phyloP scores from a whole-genome alignment of 768 basidiomycete genomes.

The Hirschioporus abietinus region DNA sequence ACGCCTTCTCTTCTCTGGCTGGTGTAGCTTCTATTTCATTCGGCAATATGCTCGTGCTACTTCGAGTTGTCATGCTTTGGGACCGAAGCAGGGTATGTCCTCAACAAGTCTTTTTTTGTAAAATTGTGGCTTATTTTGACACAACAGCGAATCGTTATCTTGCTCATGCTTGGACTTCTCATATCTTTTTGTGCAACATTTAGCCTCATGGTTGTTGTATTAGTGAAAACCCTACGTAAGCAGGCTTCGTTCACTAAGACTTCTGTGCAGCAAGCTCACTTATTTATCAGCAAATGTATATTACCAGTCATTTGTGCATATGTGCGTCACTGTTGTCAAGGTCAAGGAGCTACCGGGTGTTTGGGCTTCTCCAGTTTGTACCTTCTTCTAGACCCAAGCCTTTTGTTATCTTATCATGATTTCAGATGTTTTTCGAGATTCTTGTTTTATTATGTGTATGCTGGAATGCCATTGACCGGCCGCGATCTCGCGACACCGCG shows the following conservation, averaged over 20 bases:
- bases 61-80: constrained; percentile 32
- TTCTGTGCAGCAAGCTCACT: constrained; percentile 3
- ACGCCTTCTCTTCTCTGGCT: constrained; percentile 11
- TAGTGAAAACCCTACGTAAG: constrained; percentile 23
- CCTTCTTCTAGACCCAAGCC: neutral
- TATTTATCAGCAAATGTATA: constrained; percentile 20
- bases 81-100: constrained; percentile 25
- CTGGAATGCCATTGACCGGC: constrained; percentile 31
- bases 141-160: constrained; percentile 18
- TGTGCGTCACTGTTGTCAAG: constrained; percentile 24
- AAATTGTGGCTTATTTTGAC: neutral
- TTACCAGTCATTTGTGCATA: constrained; percentile 17
- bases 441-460: constrained; percentile 26
- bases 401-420: neutral
- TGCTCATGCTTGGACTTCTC: constrained; percentile 23
- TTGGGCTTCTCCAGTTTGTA: constrained; percentile 30
- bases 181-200: constrained; percentile 22
- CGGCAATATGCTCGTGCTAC: constrained; percentile 28
- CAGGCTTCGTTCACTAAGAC: neutral
- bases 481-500: constrained; percentile 22
- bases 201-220: constrained; percentile 19
- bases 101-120: neutral
- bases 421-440: constrained; percentile 30
- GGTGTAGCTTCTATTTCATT: constrained; percentile 25
- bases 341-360: constrained; percentile 19